Conservation (phyloP, 805 yeast genomes). For the Clavispora vitiphila region DNA sequence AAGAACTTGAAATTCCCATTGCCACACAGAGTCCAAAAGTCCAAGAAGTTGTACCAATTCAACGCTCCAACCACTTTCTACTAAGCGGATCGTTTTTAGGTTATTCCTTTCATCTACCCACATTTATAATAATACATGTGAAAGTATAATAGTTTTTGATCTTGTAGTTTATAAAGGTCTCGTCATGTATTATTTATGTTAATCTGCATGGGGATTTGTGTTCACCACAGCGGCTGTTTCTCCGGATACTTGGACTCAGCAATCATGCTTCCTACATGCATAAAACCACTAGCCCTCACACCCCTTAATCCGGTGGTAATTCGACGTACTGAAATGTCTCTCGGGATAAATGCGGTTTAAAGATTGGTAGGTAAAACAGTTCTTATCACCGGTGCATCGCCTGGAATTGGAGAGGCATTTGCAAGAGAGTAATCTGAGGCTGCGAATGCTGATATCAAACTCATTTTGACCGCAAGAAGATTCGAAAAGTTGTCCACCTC, state of each 20-base stretch:
- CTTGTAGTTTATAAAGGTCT: no score
- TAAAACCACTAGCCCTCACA: no score
- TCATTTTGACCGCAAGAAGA: constrained; percentile 78
- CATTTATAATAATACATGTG: constrained; percentile 16
- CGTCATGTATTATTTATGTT: no score
- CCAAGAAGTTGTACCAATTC: constrained; percentile 82
- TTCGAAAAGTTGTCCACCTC: constrained; percentile 51
- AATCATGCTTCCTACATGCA: no score
- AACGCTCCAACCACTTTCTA: constrained; percentile 97
- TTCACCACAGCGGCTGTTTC: no score
- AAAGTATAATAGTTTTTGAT: constrained; percentile 9
- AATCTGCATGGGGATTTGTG: no score
- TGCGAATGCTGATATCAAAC: constrained; percentile 62
- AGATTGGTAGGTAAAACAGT: constrained; percentile 75
- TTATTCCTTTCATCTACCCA: constrained; percentile 5
- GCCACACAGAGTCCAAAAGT: constrained; percentile 97
- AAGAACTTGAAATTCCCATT: constrained; percentile 99
- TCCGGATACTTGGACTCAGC: background rate
- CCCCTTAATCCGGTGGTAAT: background rate
- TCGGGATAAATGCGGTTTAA: constrained; percentile 70
- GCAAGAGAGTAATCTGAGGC: constrained; percentile 88
- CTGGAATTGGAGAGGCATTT: constrained; percentile 93
- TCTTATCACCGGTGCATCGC: constrained; percentile 90
- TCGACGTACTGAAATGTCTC: constrained; percentile 49
- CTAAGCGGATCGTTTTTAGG: constrained; percentile 41